Evolutionary conservation across 163 green algal species (phyloP).

Genomic region (Scenedesmus sp.): DNA sequence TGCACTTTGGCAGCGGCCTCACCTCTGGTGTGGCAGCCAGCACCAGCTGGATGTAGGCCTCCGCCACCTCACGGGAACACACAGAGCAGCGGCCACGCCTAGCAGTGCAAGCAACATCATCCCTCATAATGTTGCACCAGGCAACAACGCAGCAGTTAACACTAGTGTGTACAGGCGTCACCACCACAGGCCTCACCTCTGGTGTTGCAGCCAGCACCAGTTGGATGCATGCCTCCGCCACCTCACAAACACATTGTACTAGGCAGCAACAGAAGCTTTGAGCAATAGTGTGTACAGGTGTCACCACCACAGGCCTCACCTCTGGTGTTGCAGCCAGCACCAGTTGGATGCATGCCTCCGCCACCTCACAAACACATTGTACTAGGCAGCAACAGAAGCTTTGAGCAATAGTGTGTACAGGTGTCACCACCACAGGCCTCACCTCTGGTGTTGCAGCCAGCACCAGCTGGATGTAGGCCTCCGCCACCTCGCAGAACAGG

Average conservation of each 20-base stretch:
- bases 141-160: not conserved
- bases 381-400: not conserved
- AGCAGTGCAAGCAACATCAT: too few relatives aligned
- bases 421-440: not conserved
- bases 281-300: too few relatives aligned
- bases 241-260: not conserved
- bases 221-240: not conserved
- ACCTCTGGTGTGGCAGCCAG: not conserved
- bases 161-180: not conserved
- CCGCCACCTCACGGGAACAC: not conserved
- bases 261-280: not conserved
- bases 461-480: conserved; percentile 90
- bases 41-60: not conserved
- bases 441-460: conserved; percentile 66
- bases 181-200: conserved; percentile 48
- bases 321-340: not conserved
- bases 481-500: conserved; percentile 93
- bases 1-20: not conserved
- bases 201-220: not conserved
- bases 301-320: not conserved
- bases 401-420: not conserved
- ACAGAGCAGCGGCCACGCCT: too few relatives aligned
- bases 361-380: not conserved
- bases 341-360: not conserved
- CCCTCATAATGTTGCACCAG: not conserved